Conservation (phyloP, 192 early-diverging fungal species). For the Coemansia sp. region DNA sequence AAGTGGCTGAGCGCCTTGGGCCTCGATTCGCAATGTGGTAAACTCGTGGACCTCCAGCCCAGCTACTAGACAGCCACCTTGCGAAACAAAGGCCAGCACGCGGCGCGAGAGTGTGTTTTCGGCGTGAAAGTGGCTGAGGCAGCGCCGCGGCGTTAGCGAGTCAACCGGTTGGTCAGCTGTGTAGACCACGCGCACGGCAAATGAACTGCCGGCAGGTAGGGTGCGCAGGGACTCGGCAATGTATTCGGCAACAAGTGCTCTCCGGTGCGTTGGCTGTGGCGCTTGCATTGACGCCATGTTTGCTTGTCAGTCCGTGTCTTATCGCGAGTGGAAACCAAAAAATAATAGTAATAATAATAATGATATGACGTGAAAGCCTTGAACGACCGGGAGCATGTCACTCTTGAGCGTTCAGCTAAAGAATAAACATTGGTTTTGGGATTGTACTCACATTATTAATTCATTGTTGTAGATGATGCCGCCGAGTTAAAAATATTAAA, state of each 20-base stretch:
- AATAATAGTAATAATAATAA: background rate
- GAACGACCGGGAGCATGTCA: background rate
- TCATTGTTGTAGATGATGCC: conserved; percentile 2
- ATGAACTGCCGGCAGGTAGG: conserved; percentile 28
- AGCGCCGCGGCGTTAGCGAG: conserved; percentile 43
- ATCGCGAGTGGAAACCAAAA: background rate
- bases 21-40: conserved; percentile 24
- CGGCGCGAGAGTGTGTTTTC: conserved; percentile 41
- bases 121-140: conserved; percentile 27
- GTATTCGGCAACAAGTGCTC: conserved; percentile 14
- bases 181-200: conserved; percentile 33
- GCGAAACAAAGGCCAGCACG: conserved; percentile 36
- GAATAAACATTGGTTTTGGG: conserved; percentile 2
- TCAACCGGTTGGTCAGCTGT: conserved; percentile 39
- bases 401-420: background rate
- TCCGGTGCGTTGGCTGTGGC: conserved; percentile 1
- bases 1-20: background rate
- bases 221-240: conserved; percentile 32
- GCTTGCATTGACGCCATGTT: background rate
- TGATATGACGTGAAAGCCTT: no score
- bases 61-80: conserved; percentile 30
- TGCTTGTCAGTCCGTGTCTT: background rate
- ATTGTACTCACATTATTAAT: background rate
- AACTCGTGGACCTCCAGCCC: conserved; percentile 51
- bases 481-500: background rate